A percentile compares a stretch with the other conserved stretches of the same genome.
phyloP scores from a whole-genome alignment of 768 basidiomycete species.

The Tulasnella sp. region DNA sequence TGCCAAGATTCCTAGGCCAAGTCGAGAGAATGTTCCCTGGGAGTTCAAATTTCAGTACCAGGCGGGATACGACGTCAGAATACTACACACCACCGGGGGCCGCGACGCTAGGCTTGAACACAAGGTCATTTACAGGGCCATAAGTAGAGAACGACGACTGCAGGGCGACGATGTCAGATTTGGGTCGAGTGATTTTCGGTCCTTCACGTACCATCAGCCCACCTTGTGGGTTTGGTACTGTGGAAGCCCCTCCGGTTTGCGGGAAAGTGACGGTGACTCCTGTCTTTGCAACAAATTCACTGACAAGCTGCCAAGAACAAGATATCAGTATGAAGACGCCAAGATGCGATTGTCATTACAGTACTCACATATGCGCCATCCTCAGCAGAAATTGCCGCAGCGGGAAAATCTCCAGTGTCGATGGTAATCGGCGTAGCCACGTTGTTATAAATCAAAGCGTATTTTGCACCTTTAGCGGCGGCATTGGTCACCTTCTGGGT shows the following conservation, averaged over 20 bases:
- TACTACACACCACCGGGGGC: conserved; percentile 38
- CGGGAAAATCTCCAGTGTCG: conserved; percentile 40
- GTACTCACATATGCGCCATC: conserved; percentile 48
- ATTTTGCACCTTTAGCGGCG: conserved; percentile 57
- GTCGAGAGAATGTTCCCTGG: conserved; percentile 38
- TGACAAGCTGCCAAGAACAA: not conserved
- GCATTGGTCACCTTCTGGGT: conserved; percentile 57
- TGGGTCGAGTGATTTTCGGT: too few relatives aligned
- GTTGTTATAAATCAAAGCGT: conserved; percentile 50
- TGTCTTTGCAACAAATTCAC: conserved; percentile 4
- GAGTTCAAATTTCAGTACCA: not conserved
- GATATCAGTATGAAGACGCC: too few relatives aligned
- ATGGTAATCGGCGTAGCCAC: conserved; percentile 47
- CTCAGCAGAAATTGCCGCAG: conserved; percentile 57
- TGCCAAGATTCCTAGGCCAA: conserved; percentile 35
- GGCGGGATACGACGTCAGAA: not conserved
- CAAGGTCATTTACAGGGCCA: conserved; percentile 46
- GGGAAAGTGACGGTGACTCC: conserved; percentile 28
- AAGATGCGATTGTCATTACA: too few relatives aligned
- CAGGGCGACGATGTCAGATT: not conserved
- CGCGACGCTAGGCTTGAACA: conserved; percentile 41
- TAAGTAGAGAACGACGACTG: conserved; percentile 41
- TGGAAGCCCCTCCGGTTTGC: conserved; percentile 22
- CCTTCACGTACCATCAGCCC: conserved; percentile 38
- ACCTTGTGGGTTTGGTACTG: conserved; percentile 35